Base-by-base conservation (phyloP, 805 yeast species). In the Tetrapisispora phaffii region DNA sequence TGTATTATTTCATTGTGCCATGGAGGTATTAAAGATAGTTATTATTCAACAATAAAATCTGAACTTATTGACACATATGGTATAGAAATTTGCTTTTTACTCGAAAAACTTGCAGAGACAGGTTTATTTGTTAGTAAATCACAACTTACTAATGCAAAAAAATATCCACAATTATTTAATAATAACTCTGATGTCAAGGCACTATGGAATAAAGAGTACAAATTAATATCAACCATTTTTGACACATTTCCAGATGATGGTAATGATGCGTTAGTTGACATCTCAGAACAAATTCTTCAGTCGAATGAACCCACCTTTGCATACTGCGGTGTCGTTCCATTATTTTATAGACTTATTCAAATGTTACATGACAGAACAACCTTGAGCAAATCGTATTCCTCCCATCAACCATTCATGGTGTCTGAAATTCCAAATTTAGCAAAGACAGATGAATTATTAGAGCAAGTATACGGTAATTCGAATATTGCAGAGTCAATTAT, bases 251-350 rank as follows among this genome's bases (percentile, higher is more conserved):
- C 62, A 12, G 47, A 46, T n/a, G 52, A 48, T n/a, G 57, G 53
- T 2, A 48, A 44, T n/a, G 47, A 47, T 4, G 32, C 22, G 12
- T 17, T 34, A 7, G 12, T 22, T 6, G 34, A 34, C 20, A 37
- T 45, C 19, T 41, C 48, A 3, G 36, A 45, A 7, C 51, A 51
- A 15, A 49, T 47, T 16, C 53, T 47, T 16, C 55, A 47, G 10
- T 50, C 51, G 8, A 44, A 33, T 23, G 62, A 59, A 36, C 55
- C 59, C 10, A 56, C 80, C 0, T 83, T 80, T 58, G 79, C 87
- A 1, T 78, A 84, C 48, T 83, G 96, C 5, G 93, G 95, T 0
- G 83, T 77, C 26, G 83, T 87, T 0, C 97, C 98, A 2, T 60
- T 90, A 4, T 66, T 77, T 2, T 72, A 80, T 3, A 70, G 97